Conservation (phyloP, 108 stramenopile genomes). For the Conticribra weissflogii region DNA sequence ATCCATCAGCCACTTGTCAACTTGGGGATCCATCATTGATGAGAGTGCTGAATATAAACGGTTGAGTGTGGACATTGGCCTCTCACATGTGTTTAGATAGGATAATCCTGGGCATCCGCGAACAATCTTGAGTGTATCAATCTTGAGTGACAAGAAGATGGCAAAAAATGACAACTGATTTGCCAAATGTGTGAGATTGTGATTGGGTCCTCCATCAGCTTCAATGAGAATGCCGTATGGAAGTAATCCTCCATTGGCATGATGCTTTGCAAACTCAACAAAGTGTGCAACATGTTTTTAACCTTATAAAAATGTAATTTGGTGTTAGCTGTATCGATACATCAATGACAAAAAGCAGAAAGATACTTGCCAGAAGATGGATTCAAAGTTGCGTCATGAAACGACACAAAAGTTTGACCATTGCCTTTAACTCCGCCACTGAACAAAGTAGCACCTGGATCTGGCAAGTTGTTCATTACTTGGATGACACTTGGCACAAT, state of each 20-base stretch:
- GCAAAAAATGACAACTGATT: constrained; percentile 7
- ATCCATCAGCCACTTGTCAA: neutral
- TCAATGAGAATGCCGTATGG: neutral
- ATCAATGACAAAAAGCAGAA: too few species aligned
- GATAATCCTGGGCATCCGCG: constrained; percentile 5
- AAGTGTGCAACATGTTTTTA: constrained; percentile 9
- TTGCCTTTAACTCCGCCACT: neutral
- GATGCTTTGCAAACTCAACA: neutral
- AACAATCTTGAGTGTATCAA: neutral
- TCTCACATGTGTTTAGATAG: neutral
- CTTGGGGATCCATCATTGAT: neutral
- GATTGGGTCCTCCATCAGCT: constrained; percentile 4
- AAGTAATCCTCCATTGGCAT: neutral
- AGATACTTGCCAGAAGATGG: constrained; percentile 5
- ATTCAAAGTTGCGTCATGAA: neutral
- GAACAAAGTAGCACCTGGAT: neutral
- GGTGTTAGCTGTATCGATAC: too few species aligned
- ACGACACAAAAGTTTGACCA: neutral
- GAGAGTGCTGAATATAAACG: neutral
- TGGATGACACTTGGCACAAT: neutral
- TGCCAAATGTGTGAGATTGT: neutral
- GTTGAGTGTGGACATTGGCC: constrained; percentile 2
- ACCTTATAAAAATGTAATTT: too few species aligned
- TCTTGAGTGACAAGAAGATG: neutral
- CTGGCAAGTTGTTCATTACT: neutral